Base-by-base conservation (phyloP, 2,329 filamentous ascomycete species). In the Fusarium mundagurra region DNA sequence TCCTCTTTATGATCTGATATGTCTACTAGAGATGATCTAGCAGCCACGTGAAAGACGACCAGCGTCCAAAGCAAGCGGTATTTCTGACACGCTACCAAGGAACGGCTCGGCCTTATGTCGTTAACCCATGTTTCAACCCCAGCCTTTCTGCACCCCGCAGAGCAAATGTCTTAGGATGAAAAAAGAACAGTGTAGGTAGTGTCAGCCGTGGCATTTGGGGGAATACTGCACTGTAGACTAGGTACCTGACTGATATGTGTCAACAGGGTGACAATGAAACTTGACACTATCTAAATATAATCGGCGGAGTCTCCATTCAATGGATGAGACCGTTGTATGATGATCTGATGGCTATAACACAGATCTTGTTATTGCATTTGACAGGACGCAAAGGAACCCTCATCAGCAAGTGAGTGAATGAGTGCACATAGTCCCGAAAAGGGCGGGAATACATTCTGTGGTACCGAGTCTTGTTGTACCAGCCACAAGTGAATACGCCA, bases 111-210 rank as follows among this genome's bases (percentile, higher is more conserved):
- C 53, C 47, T 66, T 36, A 36, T 27, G 34, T 24, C 41, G 24
- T 36, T 31, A 29, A 64, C 45, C 67, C 68, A 48, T 50, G 67
- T 45, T 44, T 29, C 11, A 47, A 54, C 64, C 68, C 68, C 67
- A 39, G 67, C 54, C 41, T 58, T 66, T 55, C 68, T 71, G 68
- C 55, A 71, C 68, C 68, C 68, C 67, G n/a, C 67, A 67, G 65
- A 69, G 34, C 34, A 41, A 71, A 71, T 34, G 67, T 71, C 53
- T 70, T 29, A 13, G 22, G 54, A 31, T 10, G n/a, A 36, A 24
- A 45, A 24, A 31, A 33, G 44, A 50, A 51, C 31, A 61, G 29
- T 48, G 36, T 14, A 27, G 17, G 13, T 70, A 47, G 53, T 20
- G 31, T 20, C 33, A 22, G n/a, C 33, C 50, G 33, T 53, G n/a